phyloP scores from a whole-genome alignment of 179 eudicot genomes.

The Gypsophila paniculata region DNA sequence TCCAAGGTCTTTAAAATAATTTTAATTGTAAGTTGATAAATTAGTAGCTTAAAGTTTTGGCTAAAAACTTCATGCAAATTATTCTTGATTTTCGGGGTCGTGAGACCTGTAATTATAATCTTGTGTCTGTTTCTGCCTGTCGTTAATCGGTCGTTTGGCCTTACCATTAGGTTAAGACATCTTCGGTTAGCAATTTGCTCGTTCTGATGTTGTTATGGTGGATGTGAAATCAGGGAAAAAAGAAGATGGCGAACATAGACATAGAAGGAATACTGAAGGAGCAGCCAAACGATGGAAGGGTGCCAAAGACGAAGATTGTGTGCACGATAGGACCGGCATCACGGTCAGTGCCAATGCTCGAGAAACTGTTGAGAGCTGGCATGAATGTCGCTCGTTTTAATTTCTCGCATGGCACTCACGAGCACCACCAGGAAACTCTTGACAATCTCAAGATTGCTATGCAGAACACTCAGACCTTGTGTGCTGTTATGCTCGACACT shows the following conservation, averaged over 20 bases:
- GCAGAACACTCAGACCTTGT: slow-evolving; percentile 72
- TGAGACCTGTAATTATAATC: too few relatives aligned
- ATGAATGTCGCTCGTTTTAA: slow-evolving; percentile 84
- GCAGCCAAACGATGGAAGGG: slow-evolving; percentile 47
- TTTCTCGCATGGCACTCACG: slow-evolving; percentile 80
- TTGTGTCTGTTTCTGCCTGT: too few relatives aligned
- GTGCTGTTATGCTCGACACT: slow-evolving; percentile 91
- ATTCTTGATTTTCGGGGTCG: too few relatives aligned
- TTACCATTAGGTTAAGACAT: too few relatives aligned
- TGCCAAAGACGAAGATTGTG: slow-evolving; percentile 87
- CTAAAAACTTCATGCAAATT: too few relatives aligned
- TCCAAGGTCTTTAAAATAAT: too few relatives aligned
- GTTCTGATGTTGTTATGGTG: background rate
- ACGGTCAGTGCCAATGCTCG: slow-evolving; percentile 60
- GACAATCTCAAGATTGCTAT: slow-evolving; percentile 64
- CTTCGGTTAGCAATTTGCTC: too few relatives aligned
- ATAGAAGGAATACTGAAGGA: slow-evolving; percentile 14
- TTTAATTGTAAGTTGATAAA: too few relatives aligned
- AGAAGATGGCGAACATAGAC: slow-evolving; percentile 11
- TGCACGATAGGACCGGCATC: slow-evolving; percentile 83
- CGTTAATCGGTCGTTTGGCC: too few relatives aligned
- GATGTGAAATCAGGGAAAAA: background rate
- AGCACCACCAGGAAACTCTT: slow-evolving; percentile 76
- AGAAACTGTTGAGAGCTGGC: slow-evolving; percentile 74
- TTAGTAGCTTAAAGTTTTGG: too few relatives aligned